Conservation (phyloP, 169 alveolate genomes). For the Plasmodium gonderi region DNA sequence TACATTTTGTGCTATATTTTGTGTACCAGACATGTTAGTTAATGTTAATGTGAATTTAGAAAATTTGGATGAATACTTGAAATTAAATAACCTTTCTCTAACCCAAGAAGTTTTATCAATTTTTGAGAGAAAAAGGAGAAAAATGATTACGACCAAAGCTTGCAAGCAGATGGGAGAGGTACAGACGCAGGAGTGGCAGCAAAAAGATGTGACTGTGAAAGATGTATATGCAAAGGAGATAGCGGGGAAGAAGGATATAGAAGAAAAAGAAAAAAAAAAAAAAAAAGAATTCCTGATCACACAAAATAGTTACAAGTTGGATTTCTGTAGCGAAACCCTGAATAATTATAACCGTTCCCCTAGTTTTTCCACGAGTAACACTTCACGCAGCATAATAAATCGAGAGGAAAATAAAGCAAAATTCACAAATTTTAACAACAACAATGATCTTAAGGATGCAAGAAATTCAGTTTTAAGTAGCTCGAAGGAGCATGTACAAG, state of each 20-base stretch:
- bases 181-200: neutral
- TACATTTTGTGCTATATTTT: conserved; percentile 61
- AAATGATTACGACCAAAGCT: neutral
- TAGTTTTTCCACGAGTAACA: too few relatives aligned
- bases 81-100: conserved; percentile 19
- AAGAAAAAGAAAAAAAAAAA: neutral
- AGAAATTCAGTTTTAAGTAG: neutral
- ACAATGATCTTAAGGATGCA: too few relatives aligned
- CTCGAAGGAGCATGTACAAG: neutral
- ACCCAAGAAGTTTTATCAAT: conserved; percentile 16
- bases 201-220: neutral
- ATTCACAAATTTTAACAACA: too few relatives aligned
- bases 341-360: too few relatives aligned
- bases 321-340: too few relatives aligned
- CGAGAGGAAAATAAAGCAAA: too few relatives aligned
- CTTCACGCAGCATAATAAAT: too few relatives aligned
- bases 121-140: neutral
- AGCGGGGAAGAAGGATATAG: neutral
- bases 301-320: too few relatives aligned
- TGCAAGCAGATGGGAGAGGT: neutral
- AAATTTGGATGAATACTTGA: conserved; percentile 25
- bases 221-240: neutral
- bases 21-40: conserved; percentile 61
- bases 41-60: conserved; percentile 34
- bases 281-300: too few relatives aligned